Evolutionary conservation across 306 rosid genomes (phyloP), one percentile per base, ranked within the genome.

Genomic region (Arachis stenosperma): DNA sequence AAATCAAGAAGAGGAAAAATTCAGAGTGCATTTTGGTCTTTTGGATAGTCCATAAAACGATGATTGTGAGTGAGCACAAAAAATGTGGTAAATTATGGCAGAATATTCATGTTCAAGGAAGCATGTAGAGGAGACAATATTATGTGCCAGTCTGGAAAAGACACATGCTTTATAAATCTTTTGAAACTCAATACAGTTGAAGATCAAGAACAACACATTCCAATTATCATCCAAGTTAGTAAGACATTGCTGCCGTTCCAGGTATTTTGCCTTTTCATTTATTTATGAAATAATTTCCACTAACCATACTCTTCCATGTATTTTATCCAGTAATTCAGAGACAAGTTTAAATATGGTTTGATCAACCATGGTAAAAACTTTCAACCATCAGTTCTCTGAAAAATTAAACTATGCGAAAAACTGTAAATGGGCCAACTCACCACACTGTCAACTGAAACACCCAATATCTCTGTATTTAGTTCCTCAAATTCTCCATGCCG

Each of bases 401-500:
- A 6, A 57, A 47, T 27, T 30, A 36, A 46, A 74, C 55, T 42
- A 43, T 15, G 71, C 33, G 47, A 65, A 81, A 75, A 66, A 61
- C 50, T 33, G 66, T 11, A 61, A 53, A 69, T 36, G 36, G 33
- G 14, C 29, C 63, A 33, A 85, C 92, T 69, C 76, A 91, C 98
- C 87, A 91, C 98, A 84, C 98, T 94, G 86, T 94, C 98, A 58
- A 83, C 65, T 4, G 98, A 94, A 78, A 94, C 92, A 67, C 95
- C 98, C 91, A 94, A 83, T n/a, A 94, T 69, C 81, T 94, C 97
- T 8, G 98, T 89, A 84, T 94, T 80, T 66, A 94, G 65, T 58
- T 80, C 69, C 78, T 65, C 88, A 79, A 94, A 94, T 62, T 94
- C 98, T 1, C 67, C 81, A 69, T 94, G 54, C 13, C 98, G 95